phyloP scores from a whole-genome alignment of 306 rosid species.

The Glycine soja region DNA sequence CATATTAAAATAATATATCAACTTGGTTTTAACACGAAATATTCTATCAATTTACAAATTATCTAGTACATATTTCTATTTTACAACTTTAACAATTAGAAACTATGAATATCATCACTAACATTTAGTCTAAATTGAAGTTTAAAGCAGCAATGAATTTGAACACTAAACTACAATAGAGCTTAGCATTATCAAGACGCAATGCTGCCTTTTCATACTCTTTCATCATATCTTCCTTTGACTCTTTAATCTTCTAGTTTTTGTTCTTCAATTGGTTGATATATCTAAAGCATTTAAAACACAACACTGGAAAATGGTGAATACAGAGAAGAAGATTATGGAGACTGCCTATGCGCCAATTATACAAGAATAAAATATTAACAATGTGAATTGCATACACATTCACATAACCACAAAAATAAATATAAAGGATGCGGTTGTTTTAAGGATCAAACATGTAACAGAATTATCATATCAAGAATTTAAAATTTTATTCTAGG shows the following conservation, averaged over 20 bases:
- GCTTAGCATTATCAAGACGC: conserved; percentile 69
- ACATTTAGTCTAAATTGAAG: conserved; percentile 12
- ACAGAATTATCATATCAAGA: conserved; percentile 12
- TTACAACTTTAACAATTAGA: background rate
- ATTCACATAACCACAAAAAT: conserved; percentile 26
- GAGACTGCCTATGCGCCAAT: background rate
- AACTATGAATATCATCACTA: conserved; percentile 26
- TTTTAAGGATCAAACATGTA: conserved; percentile 3
- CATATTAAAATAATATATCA: conserved; percentile 18
- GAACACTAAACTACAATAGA: conserved; percentile 66
- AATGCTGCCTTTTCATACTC: conserved; percentile 79
- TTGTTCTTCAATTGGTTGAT: conserved; percentile 63
- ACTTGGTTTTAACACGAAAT: conserved; percentile 28
- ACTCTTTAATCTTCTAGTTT: conserved; percentile 62
- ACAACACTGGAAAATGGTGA: conserved; percentile 22
- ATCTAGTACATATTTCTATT: conserved; percentile 18
- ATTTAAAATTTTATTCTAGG: background rate
- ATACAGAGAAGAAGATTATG: conserved; percentile 27
- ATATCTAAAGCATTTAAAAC: conserved; percentile 62
- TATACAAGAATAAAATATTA: conserved; percentile 1
- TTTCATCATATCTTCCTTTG: conserved; percentile 73
- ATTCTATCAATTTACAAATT: conserved; percentile 40
- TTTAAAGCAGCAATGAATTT: conserved; percentile 31
- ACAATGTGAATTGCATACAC: background rate
- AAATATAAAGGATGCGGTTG: conserved; percentile 5